Percentiles rank a stretch among this genome's conserved stretches.
These are phyloP conservation scores for Scheffersomyces parashehatae DNA, from an alignment of 1,139 yeast species.

Conservation along the genomic window DNA sequence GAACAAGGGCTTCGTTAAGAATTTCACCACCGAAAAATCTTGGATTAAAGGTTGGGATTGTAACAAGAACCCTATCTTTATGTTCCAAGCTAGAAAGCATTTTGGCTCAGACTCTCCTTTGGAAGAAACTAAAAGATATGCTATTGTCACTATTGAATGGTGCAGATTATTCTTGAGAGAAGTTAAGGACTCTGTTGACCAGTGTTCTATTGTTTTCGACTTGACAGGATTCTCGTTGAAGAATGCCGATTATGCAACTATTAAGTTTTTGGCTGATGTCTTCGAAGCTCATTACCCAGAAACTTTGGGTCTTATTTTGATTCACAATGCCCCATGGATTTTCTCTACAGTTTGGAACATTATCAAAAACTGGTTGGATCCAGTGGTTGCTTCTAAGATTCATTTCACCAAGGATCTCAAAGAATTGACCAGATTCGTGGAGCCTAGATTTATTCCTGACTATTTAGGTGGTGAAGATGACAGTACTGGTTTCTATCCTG, in stretches of 20 bases:
- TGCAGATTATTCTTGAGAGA: conserved; percentile 38
- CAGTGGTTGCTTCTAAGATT: conserved; percentile 47
- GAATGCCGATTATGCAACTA: conserved; percentile 46
- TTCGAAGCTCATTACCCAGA: conserved; percentile 54
- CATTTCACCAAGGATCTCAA: conserved; percentile 42
- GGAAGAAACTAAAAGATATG: conserved; percentile 41
- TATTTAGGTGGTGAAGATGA: conserved; percentile 42
- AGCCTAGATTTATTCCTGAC: conserved; percentile 36
- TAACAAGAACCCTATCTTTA: conserved; percentile 38
- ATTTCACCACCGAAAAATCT: conserved; percentile 39
- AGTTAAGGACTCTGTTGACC: conserved; percentile 36
- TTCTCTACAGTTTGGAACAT: conserved; percentile 49
- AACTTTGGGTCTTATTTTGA: conserved; percentile 39
- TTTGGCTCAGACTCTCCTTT: conserved; percentile 41
- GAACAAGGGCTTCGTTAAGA: conserved; percentile 38
- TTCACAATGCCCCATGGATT: conserved; percentile 53
- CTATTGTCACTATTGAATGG: conserved; percentile 43
- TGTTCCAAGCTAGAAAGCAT: conserved; percentile 43
- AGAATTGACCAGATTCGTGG: conserved; percentile 35
- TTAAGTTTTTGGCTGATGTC: conserved; percentile 45
- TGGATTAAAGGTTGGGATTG: conserved; percentile 43
- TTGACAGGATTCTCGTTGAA: conserved; percentile 48
- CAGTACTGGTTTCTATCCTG: conserved; percentile 27
- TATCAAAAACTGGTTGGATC: conserved; percentile 48
- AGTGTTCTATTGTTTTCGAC: conserved; percentile 44